Evolutionary conservation across 495 filamentous ascomycete genomes (phyloP).

Genomic region (Chaetomium cochliodes): DNA sequence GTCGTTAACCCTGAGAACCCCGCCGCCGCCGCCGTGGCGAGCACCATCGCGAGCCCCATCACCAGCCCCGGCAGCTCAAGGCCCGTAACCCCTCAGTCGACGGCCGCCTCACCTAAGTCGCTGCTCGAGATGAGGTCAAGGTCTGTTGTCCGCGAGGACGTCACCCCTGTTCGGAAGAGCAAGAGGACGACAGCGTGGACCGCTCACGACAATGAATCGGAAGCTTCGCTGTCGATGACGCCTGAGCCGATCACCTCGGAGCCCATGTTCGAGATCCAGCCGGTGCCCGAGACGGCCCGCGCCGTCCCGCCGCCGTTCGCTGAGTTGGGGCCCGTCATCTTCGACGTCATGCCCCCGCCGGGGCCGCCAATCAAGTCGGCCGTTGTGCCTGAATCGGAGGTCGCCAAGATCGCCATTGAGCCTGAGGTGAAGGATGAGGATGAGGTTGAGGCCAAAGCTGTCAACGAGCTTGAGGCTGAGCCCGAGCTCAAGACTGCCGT

Average conservation of each 20-base stretch:
- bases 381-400: constrained; percentile 1
- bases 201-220: constrained; percentile 22
- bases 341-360: constrained; percentile 18
- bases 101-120: constrained; percentile 17
- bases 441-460: constrained; percentile 15
- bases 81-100: constrained; percentile 22
- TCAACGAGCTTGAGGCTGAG: background rate
- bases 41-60: constrained; percentile 22
- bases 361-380: background rate
- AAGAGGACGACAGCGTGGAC: constrained; percentile 23
- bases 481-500: background rate
- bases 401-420: background rate
- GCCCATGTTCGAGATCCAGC: constrained; percentile 11
- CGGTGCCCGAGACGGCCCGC: constrained; percentile 10
- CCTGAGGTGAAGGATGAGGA: constrained; percentile 1
- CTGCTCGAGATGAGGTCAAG: constrained; percentile 32
- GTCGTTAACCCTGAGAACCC: constrained; percentile 12
- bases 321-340: constrained; percentile 12
- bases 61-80: constrained; percentile 24
- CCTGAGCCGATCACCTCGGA: constrained; percentile 16
- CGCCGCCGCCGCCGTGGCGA: constrained; percentile 5
- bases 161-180: constrained; percentile 21
- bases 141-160: constrained; percentile 24
- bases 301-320: background rate
- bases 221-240: constrained; percentile 3